phyloP scores from a whole-genome alignment of 441 rosid species.

The Adansonia gregorii region DNA sequence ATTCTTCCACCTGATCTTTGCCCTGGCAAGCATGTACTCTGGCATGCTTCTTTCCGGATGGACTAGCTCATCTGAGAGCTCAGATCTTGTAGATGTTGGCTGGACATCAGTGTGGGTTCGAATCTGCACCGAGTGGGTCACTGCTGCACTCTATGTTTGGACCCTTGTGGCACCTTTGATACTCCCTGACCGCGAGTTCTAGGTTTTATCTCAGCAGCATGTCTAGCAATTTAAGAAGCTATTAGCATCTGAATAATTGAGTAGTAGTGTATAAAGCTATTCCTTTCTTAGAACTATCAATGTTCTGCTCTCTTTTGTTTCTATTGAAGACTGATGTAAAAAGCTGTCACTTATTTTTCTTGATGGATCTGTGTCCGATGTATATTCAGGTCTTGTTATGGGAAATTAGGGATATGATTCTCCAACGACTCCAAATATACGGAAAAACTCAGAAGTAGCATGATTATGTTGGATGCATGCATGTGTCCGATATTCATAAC shows the following conservation, averaged over 20 bases:
- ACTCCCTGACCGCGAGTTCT: constrained; percentile 70
- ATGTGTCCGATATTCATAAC: too few species aligned
- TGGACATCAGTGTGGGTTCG: constrained; percentile 99
- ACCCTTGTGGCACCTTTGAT: constrained; percentile 75
- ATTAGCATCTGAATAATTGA: constrained; percentile 13
- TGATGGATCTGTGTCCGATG: too few species aligned
- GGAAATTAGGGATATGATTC: too few species aligned
- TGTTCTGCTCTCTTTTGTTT: background rate
- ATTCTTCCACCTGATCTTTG: constrained; percentile 94
- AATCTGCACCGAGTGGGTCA: constrained; percentile 86
- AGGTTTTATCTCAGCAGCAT: constrained; percentile 7
- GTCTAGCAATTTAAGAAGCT: background rate
- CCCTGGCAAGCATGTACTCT: constrained; percentile 95
- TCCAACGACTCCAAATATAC: too few species aligned
- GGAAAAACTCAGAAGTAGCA: too few species aligned
- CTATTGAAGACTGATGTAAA: background rate
- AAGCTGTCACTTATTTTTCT: too few species aligned
- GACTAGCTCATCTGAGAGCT: constrained; percentile 76
- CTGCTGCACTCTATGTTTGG: constrained; percentile 82
- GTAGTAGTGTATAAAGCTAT: background rate
- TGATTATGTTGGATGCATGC: too few species aligned
- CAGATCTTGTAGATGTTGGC: constrained; percentile 82
- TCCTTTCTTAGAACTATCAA: background rate
- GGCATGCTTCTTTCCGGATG: constrained; percentile 98
- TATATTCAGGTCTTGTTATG: too few species aligned